Percentiles rank a stretch among this genome's conserved stretches.
phyloP scores from a whole-genome alignment of 2,329 filamentous ascomycete genomes.

The Calonectria leucothoes region DNA sequence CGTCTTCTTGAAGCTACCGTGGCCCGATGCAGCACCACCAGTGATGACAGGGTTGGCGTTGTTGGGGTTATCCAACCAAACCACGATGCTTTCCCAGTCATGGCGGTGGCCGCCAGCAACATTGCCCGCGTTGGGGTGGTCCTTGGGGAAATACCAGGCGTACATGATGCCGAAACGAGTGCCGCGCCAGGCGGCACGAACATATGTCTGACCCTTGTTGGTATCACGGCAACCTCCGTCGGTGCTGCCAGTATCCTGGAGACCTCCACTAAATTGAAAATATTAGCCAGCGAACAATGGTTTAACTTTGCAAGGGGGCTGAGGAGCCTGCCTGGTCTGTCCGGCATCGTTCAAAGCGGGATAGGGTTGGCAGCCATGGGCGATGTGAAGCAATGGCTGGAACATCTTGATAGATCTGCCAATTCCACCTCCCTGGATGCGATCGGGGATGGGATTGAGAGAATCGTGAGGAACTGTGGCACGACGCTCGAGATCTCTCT shows the following conservation, averaged over 20 bases:
- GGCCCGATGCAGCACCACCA: constrained; percentile 49
- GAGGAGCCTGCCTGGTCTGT: constrained; percentile 60
- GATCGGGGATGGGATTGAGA: constrained; percentile 40
- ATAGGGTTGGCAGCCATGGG: constrained; percentile 72
- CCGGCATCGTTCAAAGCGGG: constrained; percentile 68
- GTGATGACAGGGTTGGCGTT: constrained; percentile 43
- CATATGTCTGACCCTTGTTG: constrained; percentile 53
- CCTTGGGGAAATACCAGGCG: constrained; percentile 60
- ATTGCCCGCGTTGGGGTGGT: constrained; percentile 48
- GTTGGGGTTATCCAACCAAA: constrained; percentile 43
- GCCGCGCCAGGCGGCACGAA: constrained; percentile 45
- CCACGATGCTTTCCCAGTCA: constrained; percentile 53
- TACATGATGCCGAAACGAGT: constrained; percentile 53
- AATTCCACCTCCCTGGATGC: constrained; percentile 37
- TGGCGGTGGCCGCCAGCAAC: constrained; percentile 50
- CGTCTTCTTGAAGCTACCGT: constrained; percentile 47
- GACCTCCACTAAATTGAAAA: constrained; percentile 44
- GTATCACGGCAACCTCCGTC: constrained; percentile 46
- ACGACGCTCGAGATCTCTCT: neutral
- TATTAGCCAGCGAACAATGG: neutral
- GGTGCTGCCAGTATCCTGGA: constrained; percentile 43
- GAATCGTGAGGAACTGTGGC: constrained; percentile 42
- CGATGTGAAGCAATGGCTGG: constrained; percentile 52
- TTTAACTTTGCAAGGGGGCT: too few species aligned
- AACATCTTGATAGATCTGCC: constrained; percentile 43